phyloP scores from a whole-genome alignment of 495 filamentous ascomycete species.

The Talaromyces ruber region DNA sequence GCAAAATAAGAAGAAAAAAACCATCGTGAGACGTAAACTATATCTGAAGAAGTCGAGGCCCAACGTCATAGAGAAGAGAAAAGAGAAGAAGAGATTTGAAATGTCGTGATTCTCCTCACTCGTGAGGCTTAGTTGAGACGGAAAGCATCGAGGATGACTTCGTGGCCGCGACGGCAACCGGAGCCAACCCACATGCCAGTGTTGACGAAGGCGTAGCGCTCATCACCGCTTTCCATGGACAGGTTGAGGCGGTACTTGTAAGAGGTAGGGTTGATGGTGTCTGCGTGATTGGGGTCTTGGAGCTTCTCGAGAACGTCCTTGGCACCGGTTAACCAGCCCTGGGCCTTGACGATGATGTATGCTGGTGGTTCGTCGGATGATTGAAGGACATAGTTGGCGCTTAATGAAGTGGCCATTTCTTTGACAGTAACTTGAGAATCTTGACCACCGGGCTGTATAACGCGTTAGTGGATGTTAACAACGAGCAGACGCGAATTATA shows the following conservation, averaged over 20 bases:
- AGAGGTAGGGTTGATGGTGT: constrained; percentile 45
- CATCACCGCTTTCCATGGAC: constrained; percentile 52
- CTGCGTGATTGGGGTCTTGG: constrained; percentile 38
- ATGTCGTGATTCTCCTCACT: not conserved
- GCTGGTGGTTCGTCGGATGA: constrained; percentile 51
- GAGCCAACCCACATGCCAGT: constrained; percentile 55
- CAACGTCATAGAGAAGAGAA: not conserved
- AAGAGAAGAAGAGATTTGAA: too few relatives aligned
- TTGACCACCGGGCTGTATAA: constrained; percentile 47
- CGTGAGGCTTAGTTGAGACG: constrained; percentile 28
- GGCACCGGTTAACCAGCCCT: constrained; percentile 49
- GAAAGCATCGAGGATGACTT: constrained; percentile 44
- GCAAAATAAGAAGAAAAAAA: not conserved
- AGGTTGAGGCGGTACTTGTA: constrained; percentile 51
- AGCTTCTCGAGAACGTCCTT: constrained; percentile 51
- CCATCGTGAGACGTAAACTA: not conserved
- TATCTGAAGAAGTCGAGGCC: not conserved
- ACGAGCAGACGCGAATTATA: constrained; percentile 2
- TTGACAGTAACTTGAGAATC: constrained; percentile 50
- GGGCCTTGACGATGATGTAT: constrained; percentile 49
- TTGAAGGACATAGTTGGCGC: constrained; percentile 47
- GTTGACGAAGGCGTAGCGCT: constrained; percentile 54
- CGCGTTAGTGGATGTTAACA: not conserved
- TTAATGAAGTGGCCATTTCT: constrained; percentile 44
- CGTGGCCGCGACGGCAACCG: constrained; percentile 48